These are phyloP conservation scores for Cocos nucifera DNA, from an alignment of 176 grass and related monocot genomes.

Conservation along the genomic window DNA sequence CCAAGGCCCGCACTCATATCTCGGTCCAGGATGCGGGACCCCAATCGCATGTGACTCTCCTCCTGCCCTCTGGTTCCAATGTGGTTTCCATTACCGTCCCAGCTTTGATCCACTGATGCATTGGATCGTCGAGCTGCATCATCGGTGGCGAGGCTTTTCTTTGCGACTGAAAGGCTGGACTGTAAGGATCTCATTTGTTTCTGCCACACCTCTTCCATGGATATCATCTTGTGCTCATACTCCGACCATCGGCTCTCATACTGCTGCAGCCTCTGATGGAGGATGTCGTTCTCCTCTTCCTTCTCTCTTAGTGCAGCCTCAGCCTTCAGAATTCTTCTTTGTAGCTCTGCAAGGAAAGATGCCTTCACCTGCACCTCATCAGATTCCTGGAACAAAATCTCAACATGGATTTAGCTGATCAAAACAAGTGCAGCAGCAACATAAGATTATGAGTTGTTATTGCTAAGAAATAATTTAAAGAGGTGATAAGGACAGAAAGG, in stretches of 20 bases:
- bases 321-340: slow-evolving; percentile 62
- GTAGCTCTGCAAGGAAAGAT: slow-evolving; percentile 74
- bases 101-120: slow-evolving; percentile 77
- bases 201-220: slow-evolving; percentile 99
- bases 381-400: slow-evolving; percentile 44
- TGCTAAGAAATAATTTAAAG: too few species aligned
- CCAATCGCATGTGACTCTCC: slow-evolving; percentile 36
- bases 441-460: not conserved
- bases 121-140: slow-evolving; percentile 55
- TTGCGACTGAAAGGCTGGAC: slow-evolving; percentile 76
- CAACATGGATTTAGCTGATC: not conserved
- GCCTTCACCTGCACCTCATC: slow-evolving; percentile 78
- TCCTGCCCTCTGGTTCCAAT: slow-evolving; percentile 12
- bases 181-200: slow-evolving; percentile 90
- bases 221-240: slow-evolving; percentile 93
- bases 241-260: slow-evolving; percentile 81
- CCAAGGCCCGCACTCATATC: slow-evolving; percentile 58
- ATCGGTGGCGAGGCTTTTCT: slow-evolving; percentile 75
- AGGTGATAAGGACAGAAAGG: too few species aligned
- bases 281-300: slow-evolving; percentile 90
- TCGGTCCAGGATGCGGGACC: slow-evolving; percentile 22
- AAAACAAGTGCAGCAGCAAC: not conserved
- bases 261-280: slow-evolving; percentile 73
- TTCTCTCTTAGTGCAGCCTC: slow-evolving; percentile 62
- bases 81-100: slow-evolving; percentile 47